A percentile compares a stretch with the other conserved stretches of the same genome.
Conservation (phyloP, 139 green algal genomes). For the Micromonas commoda region DNA sequence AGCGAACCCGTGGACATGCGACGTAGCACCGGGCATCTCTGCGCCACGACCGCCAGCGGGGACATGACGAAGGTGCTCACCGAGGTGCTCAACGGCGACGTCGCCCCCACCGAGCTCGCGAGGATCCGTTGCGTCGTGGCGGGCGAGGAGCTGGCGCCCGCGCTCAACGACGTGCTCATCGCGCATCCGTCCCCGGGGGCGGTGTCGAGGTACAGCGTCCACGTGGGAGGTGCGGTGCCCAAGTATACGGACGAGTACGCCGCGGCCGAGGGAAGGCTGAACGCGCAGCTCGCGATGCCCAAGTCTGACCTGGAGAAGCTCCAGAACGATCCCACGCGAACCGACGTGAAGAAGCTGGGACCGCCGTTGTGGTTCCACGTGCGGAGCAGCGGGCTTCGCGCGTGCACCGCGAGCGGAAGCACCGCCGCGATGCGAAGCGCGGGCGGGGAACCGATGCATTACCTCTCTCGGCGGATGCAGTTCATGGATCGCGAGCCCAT, state of each 20-base stretch:
- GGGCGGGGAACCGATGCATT: conserved; percentile 26
- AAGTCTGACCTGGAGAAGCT: neutral
- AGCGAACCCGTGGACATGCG: neutral
- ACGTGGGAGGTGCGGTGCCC: neutral
- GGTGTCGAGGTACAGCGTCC: conserved; percentile 16
- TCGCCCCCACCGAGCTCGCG: neutral
- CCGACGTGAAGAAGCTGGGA: too few relatives aligned
- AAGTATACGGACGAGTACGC: too few relatives aligned
- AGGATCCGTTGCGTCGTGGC: neutral
- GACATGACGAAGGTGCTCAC: neutral
- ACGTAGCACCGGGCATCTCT: neutral
- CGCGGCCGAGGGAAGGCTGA: too few relatives aligned
- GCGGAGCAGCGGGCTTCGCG: conserved; percentile 24
- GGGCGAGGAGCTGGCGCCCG: neutral
- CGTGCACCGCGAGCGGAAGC: conserved; percentile 31
- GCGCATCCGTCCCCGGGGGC: conserved; percentile 16
- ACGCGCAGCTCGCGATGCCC: too few relatives aligned
- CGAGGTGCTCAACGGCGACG: neutral
- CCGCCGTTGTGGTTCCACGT: conserved; percentile 2
- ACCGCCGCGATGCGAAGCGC: conserved; percentile 35
- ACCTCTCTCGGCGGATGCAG: neutral
- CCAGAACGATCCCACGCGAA: too few relatives aligned
- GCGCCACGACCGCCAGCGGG: neutral
- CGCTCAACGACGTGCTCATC: conserved; percentile 26
- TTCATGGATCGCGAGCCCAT: conserved; percentile 35